These are phyloP conservation scores for Grammothele lineata DNA, from an alignment of 768 basidiomycete genomes.

Conservation along the genomic window DNA sequence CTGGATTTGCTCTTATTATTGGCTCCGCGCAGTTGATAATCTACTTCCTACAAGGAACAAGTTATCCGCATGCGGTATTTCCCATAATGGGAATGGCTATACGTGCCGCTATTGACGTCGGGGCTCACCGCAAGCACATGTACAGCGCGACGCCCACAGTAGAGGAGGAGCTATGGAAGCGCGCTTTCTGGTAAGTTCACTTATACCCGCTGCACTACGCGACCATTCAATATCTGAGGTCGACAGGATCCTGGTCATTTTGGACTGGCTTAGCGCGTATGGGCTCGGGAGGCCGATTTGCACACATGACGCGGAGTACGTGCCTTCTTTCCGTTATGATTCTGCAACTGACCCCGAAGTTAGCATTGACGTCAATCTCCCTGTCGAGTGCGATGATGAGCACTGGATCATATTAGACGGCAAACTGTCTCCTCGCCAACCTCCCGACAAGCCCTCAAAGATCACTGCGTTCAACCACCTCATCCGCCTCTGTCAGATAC, in stretches of 20 bases:
- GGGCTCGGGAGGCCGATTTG: slow-evolving; percentile 61
- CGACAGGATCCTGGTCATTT: slow-evolving; percentile 38
- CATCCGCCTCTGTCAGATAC: slow-evolving; percentile 55
- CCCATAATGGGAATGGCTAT: slow-evolving; percentile 32
- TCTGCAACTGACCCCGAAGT: background rate
- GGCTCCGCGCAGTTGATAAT: slow-evolving; percentile 42
- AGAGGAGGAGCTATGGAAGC: slow-evolving; percentile 47
- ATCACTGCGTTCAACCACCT: slow-evolving; percentile 45
- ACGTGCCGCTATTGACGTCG: slow-evolving; percentile 52
- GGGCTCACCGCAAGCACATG: slow-evolving; percentile 39
- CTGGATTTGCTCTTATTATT: background rate
- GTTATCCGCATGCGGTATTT: slow-evolving; percentile 39
- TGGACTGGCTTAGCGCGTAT: slow-evolving; percentile 41
- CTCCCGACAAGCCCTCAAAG: slow-evolving; percentile 47
- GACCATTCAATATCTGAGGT: background rate
- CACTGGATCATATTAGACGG: slow-evolving; percentile 63
- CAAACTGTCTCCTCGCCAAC: slow-evolving; percentile 55
- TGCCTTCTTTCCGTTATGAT: slow-evolving; percentile 5
- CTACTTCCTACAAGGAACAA: slow-evolving; percentile 42
- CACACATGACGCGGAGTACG: slow-evolving; percentile 68
- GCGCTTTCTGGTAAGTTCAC: slow-evolving; percentile 41
- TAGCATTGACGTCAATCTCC: slow-evolving; percentile 64
- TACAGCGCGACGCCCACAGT: slow-evolving; percentile 25
- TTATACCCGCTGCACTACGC: background rate
- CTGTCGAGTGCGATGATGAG: slow-evolving; percentile 65